Percentiles rank a stretch among this genome's conserved stretches.
These are phyloP conservation scores for Colletotrichum brevisporum DNA, from an alignment of 2,329 filamentous ascomycete species.

Conservation along the genomic window DNA sequence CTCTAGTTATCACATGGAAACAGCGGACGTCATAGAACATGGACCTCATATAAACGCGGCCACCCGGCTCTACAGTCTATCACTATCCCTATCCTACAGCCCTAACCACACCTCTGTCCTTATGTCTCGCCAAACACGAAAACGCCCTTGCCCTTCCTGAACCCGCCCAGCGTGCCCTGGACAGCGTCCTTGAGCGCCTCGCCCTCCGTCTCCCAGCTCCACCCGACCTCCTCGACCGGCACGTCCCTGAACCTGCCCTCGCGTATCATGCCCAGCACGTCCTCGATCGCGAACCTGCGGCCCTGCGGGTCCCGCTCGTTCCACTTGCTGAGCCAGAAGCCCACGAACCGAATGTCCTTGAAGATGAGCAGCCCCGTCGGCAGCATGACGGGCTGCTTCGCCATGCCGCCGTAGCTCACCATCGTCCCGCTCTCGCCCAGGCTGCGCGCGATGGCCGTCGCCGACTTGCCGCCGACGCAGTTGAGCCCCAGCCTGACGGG, in stretches of 20 bases:
- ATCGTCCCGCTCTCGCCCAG: constrained; percentile 79
- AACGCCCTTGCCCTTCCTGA: constrained; percentile 88
- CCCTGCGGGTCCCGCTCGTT: constrained; percentile 80
- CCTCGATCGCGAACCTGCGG: constrained; percentile 85
- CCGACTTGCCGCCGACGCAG: constrained; percentile 92
- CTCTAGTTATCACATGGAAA: too few relatives aligned
- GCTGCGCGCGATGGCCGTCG: constrained; percentile 82
- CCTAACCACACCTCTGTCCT: constrained; percentile 20
- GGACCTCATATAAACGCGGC: not conserved
- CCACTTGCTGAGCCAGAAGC: constrained; percentile 97
- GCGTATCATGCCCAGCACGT: constrained; percentile 83
- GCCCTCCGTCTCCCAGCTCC: constrained; percentile 85
- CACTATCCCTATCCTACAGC: constrained; percentile 24
- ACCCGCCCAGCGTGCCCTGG: constrained; percentile 86
- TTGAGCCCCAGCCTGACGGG: constrained; percentile 86
- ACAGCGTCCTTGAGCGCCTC: constrained; percentile 79
- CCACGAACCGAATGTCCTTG: constrained; percentile 88
- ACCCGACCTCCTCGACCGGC: constrained; percentile 85
- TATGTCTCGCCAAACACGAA: constrained; percentile 82
- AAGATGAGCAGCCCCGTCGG: constrained; percentile 93
- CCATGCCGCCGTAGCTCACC: constrained; percentile 97
- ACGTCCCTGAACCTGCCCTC: constrained; percentile 85
- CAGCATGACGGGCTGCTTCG: constrained; percentile 84
- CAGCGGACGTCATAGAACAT: not conserved
- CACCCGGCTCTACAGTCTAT: not conserved